A percentile compares a stretch with the other conserved stretches of the same genome.
phyloP scores from a whole-genome alignment of 1,284 basidiomycete species.

The Melampsora abietis-canadensis region DNA sequence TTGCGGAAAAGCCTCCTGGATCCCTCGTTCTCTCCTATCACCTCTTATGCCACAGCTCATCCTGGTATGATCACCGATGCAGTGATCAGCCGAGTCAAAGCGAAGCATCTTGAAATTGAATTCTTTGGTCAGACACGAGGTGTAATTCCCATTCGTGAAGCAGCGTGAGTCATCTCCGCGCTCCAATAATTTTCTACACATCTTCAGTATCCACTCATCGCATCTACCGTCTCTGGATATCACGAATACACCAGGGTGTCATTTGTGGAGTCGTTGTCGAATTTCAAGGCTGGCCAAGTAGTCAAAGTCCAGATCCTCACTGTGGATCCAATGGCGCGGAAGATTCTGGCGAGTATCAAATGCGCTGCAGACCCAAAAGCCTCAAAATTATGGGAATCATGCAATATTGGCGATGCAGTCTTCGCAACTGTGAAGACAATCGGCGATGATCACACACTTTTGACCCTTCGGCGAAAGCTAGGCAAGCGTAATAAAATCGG shows the following conservation, averaged over 20 bases:
- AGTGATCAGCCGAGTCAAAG: conserved; percentile 74
- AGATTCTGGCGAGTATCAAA: conserved; percentile 53
- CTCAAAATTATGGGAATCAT: not conserved
- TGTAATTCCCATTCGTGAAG: conserved; percentile 73
- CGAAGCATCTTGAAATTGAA: conserved; percentile 76
- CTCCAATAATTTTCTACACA: too few species aligned
- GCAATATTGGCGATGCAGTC: conserved; percentile 45
- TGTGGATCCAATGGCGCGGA: conserved; percentile 66
- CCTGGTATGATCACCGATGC: conserved; percentile 75
- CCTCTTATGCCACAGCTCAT: conserved; percentile 66
- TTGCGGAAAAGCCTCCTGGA: conserved; percentile 88
- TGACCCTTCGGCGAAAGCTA: conserved; percentile 47
- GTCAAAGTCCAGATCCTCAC: conserved; percentile 72
- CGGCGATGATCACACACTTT: conserved; percentile 50
- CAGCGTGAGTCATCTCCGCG: conserved; percentile 60
- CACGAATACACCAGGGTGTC: conserved; percentile 60
- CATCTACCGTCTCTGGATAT: not conserved
- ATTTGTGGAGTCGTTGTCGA: conserved; percentile 64
- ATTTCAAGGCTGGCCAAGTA: conserved; percentile 75
- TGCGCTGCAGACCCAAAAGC: not conserved
- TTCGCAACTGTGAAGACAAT: conserved; percentile 49
- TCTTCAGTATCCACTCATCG: not conserved
- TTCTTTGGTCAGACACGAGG: conserved; percentile 88
- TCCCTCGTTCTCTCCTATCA: conserved; percentile 69
- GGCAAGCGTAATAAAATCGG: not conserved